Base-by-base conservation (phyloP, 1,284 basidiomycete species). In the Sporisorium graminicola region DNA sequence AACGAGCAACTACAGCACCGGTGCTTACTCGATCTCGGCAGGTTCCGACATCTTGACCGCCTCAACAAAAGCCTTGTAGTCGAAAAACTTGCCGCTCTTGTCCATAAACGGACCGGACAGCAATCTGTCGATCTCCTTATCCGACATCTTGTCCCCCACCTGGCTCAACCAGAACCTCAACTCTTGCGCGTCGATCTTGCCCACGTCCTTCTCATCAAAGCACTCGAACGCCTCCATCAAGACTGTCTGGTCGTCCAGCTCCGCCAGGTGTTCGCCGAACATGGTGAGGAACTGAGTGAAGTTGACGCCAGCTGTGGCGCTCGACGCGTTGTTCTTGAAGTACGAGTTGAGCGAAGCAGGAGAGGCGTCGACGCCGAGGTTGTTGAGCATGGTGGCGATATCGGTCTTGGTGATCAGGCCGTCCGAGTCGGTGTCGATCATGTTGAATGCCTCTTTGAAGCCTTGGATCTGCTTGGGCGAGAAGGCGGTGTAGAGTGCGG, bases 401-500 rank as follows among this genome's bases (percentile, higher is more conserved):
- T 87, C 86, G 24, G 43, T 24, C 43, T 78, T 68, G 12, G 77
- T 77, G 69, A 87, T 84, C 49, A 82, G 56, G 5, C 86, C 86
- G 65, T 87, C 86, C 9, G 70, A 66, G 61, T 87, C 82, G 35
- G 84, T 77, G 60, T 87, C 86, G 59, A 87, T 80, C 67, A 86
- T 78, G 55, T 74, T 80, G 74, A 87, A 87, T 1, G 86, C 86
- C 53, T 87, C 86, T 52, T 86, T 84, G 79, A 87, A 86, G 26
- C 83, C 82, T 61, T 86, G 82, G 57, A 87, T 85, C 71, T 87
- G 86, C 54, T 82, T 82, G 4, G 78, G 61, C 14, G 77, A 78
- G 56, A 82, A 85, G 40, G 81, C 80, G 35, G 72, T 80, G 72
- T 82, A 83, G 26, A 81, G 76, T 1, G 71, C 77, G 10, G 80